phyloP scores from a whole-genome alignment of 1,284 basidiomycete species.

The Malassezia furfur region DNA sequence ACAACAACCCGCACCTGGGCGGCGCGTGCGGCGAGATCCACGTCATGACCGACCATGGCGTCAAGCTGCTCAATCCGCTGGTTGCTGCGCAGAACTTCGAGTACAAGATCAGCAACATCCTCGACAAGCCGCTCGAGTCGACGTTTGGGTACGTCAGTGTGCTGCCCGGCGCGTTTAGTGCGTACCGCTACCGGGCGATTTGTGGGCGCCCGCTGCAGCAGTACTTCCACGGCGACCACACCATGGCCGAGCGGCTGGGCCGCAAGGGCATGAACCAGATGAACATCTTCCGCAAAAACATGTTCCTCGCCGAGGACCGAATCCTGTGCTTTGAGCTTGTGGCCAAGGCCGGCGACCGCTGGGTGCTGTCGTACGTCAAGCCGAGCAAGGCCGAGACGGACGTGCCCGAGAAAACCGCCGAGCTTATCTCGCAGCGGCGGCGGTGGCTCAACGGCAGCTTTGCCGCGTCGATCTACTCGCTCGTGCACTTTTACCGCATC shows the following conservation, averaged over 20 bases:
- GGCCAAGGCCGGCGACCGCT: conserved; percentile 70
- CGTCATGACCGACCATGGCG: conserved; percentile 43
- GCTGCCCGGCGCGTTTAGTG: conserved; percentile 89
- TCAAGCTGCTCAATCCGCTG: conserved; percentile 46
- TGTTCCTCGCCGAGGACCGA: conserved; percentile 58
- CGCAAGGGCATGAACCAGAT: conserved; percentile 91
- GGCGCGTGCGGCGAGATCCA: conserved; percentile 48
- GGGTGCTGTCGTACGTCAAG: conserved; percentile 89
- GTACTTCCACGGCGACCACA: conserved; percentile 95
- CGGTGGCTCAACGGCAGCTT: conserved; percentile 96
- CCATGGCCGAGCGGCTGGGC: conserved; percentile 70
- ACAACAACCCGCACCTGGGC: conserved; percentile 45
- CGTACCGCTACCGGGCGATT: conserved; percentile 83
- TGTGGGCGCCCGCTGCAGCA: conserved; percentile 84
- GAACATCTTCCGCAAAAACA: conserved; percentile 77
- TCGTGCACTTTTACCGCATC: conserved; percentile 81
- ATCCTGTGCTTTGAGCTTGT: conserved; percentile 95
- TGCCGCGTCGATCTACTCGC: conserved; percentile 83
- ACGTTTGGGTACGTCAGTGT: conserved; percentile 85
- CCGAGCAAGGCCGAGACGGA: conserved; percentile 90
- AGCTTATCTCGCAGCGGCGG: conserved; percentile 75
- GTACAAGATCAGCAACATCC: conserved; percentile 77
- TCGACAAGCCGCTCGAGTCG: conserved; percentile 82
- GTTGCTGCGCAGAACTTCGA: conserved; percentile 83
- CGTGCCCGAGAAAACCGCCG: conserved; percentile 74